These are phyloP conservation scores for Catunica adiposa DNA, from an alignment of 2,329 filamentous ascomycete genomes.

Conservation along the genomic window DNA sequence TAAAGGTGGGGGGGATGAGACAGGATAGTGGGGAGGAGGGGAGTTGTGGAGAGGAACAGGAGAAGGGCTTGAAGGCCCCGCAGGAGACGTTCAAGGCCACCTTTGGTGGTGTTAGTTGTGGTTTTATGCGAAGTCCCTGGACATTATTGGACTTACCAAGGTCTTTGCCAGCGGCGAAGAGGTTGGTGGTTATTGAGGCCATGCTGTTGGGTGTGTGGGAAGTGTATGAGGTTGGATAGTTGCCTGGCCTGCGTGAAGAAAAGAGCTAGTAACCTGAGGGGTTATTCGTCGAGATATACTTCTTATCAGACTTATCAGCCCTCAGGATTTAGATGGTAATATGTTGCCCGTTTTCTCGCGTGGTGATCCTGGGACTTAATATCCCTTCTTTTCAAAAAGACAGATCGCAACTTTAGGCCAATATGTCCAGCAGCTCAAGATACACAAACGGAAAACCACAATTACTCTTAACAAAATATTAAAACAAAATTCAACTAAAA, in stretches of 20 bases:
- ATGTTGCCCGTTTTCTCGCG: too few relatives aligned
- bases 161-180: conserved; percentile 30
- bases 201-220: background rate
- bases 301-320: too few relatives aligned
- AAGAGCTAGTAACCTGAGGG: background rate
- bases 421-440: too few relatives aligned
- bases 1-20: conserved; percentile 14
- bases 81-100: conserved; percentile 43
- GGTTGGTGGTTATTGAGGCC: conserved; percentile 1
- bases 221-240: background rate
- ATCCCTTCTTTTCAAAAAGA: too few relatives aligned
- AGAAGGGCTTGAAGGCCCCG: conserved; percentile 38
- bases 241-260: too few relatives aligned
- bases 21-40: conserved; percentile 23
- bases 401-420: too few relatives aligned
- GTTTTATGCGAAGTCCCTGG: background rate
- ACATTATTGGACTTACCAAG: conserved; percentile 23
- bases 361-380: too few relatives aligned
- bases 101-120: conserved; percentile 37
- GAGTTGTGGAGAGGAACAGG: conserved; percentile 31
- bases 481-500: too few relatives aligned
- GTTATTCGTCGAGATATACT: background rate
- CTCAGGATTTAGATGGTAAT: too few relatives aligned
- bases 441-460: too few relatives aligned
- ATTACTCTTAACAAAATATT: too few relatives aligned